These are phyloP conservation scores for Sarocladium brachiariae DNA, from an alignment of 2,329 filamentous ascomycete species.

Conservation along the genomic window DNA sequence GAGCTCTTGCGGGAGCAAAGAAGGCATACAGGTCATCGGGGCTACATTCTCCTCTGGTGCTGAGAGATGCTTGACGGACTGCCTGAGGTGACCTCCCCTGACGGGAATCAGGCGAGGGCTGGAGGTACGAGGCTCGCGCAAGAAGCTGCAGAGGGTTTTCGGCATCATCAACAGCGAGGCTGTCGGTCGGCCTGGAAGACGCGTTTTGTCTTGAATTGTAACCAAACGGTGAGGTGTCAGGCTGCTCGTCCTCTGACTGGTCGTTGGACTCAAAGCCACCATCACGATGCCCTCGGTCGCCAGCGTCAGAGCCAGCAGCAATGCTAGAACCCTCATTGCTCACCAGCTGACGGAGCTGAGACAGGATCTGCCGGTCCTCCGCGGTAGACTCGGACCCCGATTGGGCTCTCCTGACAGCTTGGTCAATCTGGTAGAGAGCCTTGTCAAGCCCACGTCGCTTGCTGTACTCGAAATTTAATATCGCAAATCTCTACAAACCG, in stretches of 20 bases:
- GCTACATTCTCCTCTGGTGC: slow-evolving; percentile 21
- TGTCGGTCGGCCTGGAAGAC: slow-evolving; percentile 32
- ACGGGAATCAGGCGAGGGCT: slow-evolving; percentile 37
- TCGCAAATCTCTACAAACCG: slow-evolving; percentile 9
- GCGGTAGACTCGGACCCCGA: slow-evolving; percentile 32
- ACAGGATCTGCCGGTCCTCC: slow-evolving; percentile 39
- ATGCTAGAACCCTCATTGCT: slow-evolving; percentile 17
- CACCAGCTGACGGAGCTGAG: slow-evolving; percentile 36
- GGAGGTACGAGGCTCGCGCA: slow-evolving; percentile 63
- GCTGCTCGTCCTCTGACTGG: slow-evolving; percentile 22
- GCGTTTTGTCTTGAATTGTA: slow-evolving; percentile 11
- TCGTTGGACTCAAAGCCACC: slow-evolving; percentile 26
- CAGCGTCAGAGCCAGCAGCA: background rate
- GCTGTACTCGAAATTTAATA: slow-evolving; percentile 30
- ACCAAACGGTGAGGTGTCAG: background rate
- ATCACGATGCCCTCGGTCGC: slow-evolving; percentile 13
- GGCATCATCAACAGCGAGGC: slow-evolving; percentile 60
- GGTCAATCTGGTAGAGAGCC: slow-evolving; percentile 66
- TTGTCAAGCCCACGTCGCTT: slow-evolving; percentile 70
- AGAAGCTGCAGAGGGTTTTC: slow-evolving; percentile 70
- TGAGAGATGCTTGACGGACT: background rate
- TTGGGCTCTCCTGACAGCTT: slow-evolving; percentile 54
- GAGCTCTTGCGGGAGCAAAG: slow-evolving; percentile 56
- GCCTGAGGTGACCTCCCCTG: slow-evolving; percentile 4
- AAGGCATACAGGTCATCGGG: slow-evolving; percentile 53